These are phyloP conservation scores for Ophiostoma perfectum DNA, from an alignment of 2,329 filamentous ascomycete species.

Conservation along the genomic window DNA sequence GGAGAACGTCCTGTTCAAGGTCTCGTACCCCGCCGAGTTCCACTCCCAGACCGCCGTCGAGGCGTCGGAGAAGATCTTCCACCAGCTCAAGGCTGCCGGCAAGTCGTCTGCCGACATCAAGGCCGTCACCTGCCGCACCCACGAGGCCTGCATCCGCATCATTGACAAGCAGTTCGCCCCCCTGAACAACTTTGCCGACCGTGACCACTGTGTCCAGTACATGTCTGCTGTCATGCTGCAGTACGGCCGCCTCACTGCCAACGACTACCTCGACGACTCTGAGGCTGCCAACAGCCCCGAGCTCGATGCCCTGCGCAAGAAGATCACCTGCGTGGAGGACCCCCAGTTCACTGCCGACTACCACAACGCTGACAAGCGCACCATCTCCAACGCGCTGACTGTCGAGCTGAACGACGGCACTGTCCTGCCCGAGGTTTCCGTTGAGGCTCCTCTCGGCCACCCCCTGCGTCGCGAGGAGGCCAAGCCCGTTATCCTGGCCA, in stretches of 20 bases:
- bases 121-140: conserved; percentile 85
- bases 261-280: conserved; percentile 85
- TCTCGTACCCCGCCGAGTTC: conserved; percentile 80
- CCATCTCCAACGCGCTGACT: conserved; percentile 94
- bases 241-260: conserved; percentile 87
- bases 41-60: conserved; percentile 98
- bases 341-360: conserved; percentile 91
- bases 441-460: conserved; percentile 93
- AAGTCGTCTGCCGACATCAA: conserved; percentile 94
- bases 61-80: conserved; percentile 81
- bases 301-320: conserved; percentile 84
- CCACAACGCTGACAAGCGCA: conserved; percentile 87
- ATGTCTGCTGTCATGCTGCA: conserved; percentile 96
- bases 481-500: conserved; percentile 92
- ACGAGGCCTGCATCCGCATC: conserved; percentile 97
- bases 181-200: conserved; percentile 99
- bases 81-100: conserved; percentile 73
- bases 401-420: conserved; percentile 94
- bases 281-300: conserved; percentile 87
- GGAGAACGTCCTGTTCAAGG: conserved; percentile 99
- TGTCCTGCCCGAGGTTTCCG: conserved; percentile 79
- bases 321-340: conserved; percentile 95
- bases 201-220: conserved; percentile 99
- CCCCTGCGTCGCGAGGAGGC: conserved; percentile 87
- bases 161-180: conserved; percentile 90